Percentiles rank a stretch among this genome's conserved stretches.
phyloP scores from a whole-genome alignment of 2,329 filamentous ascomycete species.

The Amylocarpus encephaloides region DNA sequence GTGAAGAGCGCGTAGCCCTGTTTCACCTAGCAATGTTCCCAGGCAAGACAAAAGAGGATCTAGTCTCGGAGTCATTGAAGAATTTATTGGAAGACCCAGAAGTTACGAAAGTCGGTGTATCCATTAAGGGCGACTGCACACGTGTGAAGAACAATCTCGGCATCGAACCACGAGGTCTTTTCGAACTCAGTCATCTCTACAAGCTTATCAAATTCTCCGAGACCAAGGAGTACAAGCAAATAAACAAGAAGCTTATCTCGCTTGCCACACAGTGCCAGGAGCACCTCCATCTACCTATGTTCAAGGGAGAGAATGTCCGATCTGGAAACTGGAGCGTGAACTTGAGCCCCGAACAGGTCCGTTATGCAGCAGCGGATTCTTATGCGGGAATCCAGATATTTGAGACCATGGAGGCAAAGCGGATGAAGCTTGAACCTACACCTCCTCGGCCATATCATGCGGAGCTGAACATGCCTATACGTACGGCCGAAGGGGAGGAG shows the following conservation, averaged over 20 bases:
- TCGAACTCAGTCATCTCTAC: constrained; percentile 80
- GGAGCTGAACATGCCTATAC: constrained; percentile 61
- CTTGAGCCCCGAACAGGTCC: constrained; percentile 58
- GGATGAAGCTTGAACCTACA: constrained; percentile 57
- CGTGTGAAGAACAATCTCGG: constrained; percentile 61
- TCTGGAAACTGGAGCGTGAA: constrained; percentile 66
- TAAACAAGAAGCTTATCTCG: constrained; percentile 61
- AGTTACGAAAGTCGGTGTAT: constrained; percentile 71
- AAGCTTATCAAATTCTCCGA: constrained; percentile 65
- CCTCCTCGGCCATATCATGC: constrained; percentile 65
- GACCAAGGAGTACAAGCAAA: constrained; percentile 39
- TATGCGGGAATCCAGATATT: constrained; percentile 75
- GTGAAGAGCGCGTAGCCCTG: constrained; percentile 66
- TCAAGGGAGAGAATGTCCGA: constrained; percentile 63
- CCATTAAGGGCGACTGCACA: constrained; percentile 63
- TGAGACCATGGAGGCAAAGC: constrained; percentile 61
- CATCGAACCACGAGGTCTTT: constrained; percentile 58
- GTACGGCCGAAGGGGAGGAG: constrained; percentile 41
- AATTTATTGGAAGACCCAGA: constrained; percentile 63
- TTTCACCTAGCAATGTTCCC: constrained; percentile 71
- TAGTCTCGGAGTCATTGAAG: constrained; percentile 66
- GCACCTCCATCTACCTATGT: constrained; percentile 65
- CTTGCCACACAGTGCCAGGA: constrained; percentile 66
- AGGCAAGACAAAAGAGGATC: constrained; percentile 38
- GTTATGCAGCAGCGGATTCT: constrained; percentile 74